phyloP scores from a whole-genome alignment of 164 flowering plant genomes.

The Cinnamomum micranthum region DNA sequence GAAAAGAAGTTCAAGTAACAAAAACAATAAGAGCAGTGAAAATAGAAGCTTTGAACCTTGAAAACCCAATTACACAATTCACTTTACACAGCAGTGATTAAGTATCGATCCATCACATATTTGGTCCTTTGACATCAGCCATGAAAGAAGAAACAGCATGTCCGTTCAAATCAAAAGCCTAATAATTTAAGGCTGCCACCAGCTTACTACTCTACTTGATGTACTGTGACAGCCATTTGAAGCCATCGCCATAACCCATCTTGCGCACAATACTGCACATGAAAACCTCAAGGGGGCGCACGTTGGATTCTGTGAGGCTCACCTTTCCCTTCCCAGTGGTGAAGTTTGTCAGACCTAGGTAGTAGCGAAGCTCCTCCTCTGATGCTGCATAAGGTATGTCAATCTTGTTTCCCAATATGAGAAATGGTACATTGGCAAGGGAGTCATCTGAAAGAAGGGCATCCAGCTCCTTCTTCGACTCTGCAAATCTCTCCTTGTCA shows the following conservation, averaged over 20 bases:
- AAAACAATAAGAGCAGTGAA: too few species aligned
- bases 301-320: constrained; percentile 36
- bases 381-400: constrained; percentile 69
- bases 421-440: constrained; percentile 54
- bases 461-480: constrained; percentile 63
- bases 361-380: constrained; percentile 57
- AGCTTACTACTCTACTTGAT: constrained; percentile 29
- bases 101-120: neutral
- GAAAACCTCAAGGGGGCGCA: constrained; percentile 59
- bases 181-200: neutral
- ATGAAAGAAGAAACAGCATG: neutral
- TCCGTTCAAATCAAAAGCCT: neutral
- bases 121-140: neutral
- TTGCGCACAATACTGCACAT: constrained; percentile 72
- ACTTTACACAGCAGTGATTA: neutral
- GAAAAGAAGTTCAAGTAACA: too few species aligned
- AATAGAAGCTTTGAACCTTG: neutral
- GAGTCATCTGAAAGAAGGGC: constrained; percentile 68
- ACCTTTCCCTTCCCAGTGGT: constrained; percentile 69
- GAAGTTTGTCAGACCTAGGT: constrained; percentile 57
- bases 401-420: constrained; percentile 66
- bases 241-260: constrained; percentile 54
- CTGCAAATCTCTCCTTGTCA: constrained; percentile 70
- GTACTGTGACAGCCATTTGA: constrained; percentile 67
- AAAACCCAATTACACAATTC: neutral